Percentiles rank a stretch among this genome's conserved stretches.
Conservation (phyloP, 2,329 filamentous ascomycete species). For the Hymenoscyphus albidus region DNA sequence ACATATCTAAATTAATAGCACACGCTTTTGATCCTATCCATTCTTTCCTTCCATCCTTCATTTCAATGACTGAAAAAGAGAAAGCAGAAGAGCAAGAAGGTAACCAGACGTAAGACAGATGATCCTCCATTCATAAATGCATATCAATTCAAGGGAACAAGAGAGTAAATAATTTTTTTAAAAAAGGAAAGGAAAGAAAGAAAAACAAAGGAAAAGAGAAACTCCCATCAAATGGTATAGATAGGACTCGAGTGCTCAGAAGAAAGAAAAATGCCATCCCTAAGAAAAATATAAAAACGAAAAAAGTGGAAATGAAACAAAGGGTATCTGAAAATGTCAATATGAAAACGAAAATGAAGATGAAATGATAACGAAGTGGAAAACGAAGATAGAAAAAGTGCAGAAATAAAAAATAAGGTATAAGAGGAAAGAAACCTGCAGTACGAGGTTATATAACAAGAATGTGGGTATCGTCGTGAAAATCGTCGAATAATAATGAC, state of each 20-base stretch:
- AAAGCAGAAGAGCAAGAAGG: background rate
- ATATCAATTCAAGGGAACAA: background rate
- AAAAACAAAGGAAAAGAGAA: background rate
- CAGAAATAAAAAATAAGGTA: background rate
- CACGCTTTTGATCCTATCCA: background rate
- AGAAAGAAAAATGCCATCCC: background rate
- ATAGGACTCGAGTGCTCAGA: background rate
- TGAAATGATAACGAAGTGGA: background rate
- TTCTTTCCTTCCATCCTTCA: background rate
- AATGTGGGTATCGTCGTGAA: background rate
- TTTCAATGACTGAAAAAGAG: background rate
- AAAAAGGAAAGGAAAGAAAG: background rate
- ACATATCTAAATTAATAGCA: background rate
- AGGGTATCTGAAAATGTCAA: background rate
- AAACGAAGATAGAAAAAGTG: no score
- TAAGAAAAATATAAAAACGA: background rate
- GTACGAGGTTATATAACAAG: background rate
- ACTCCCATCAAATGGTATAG: no score
- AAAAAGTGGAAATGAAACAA: background rate
- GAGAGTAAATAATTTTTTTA: background rate
- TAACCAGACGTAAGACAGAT: background rate
- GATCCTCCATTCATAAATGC: constrained; percentile 1
- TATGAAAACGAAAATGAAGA: background rate
- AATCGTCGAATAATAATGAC: background rate
- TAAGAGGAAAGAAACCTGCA: background rate